phyloP scores from a whole-genome alignment of 306 rosid species.

The Chamaecrista fasciculata region DNA sequence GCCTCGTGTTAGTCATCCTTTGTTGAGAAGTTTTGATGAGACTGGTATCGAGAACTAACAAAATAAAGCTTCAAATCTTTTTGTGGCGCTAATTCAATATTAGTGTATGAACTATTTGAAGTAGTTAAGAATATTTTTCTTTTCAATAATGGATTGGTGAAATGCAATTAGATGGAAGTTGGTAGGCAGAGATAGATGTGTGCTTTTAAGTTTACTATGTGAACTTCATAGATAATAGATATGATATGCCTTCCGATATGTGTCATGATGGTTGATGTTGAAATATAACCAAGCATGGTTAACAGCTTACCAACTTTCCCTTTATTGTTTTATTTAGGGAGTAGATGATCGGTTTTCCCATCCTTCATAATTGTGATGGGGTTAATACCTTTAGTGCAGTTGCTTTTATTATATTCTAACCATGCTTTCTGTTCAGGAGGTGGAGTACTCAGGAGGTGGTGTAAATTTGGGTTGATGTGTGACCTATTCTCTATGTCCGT shows the following conservation, averaged over 20 bases:
- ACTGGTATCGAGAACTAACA: not conserved
- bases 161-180: not conserved
- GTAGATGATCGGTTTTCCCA: conserved; percentile 4
- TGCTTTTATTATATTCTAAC: not conserved
- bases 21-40: not conserved
- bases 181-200: not conserved
- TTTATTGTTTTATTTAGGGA: not conserved
- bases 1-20: not conserved
- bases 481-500: not conserved
- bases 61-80: not conserved
- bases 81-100: not conserved
- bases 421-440: conserved; percentile 9
- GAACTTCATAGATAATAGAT: conserved; percentile 3
- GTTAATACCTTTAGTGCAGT: not conserved
- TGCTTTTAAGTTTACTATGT: not conserved
- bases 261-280: not conserved
- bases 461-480: conserved; percentile 3
- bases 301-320: not conserved
- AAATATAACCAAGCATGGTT: not conserved
- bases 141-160: not conserved
- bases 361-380: conserved; percentile 1
- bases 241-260: not conserved
- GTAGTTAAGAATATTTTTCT: not conserved
- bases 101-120: not conserved
- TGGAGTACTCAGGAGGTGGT: conserved; percentile 23